Conservation (phyloP, 1,139 yeast genomes). For the Magnusiomyces fungicola region DNA sequence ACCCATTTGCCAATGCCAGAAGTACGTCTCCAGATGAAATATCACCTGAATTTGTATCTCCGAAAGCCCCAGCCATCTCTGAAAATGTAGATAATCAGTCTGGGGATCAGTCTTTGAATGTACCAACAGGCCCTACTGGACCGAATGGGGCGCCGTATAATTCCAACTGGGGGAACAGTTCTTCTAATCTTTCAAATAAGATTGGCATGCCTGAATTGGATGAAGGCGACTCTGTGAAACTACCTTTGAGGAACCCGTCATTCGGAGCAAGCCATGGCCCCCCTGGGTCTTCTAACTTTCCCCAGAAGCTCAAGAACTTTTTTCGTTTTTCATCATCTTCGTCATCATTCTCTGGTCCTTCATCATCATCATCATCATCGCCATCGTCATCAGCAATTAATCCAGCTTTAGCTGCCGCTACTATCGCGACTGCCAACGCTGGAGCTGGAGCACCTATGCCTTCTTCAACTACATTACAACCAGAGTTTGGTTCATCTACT, state of each 20-base stretch:
- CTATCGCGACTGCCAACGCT: not conserved
- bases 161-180: not conserved
- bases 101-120: not conserved
- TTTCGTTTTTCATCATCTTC: slow-evolving; percentile 24
- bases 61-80: no score
- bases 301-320: slow-evolving; percentile 27
- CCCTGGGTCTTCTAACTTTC: slow-evolving; percentile 19
- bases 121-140: no score
- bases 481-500: not conserved
- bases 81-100: not conserved
- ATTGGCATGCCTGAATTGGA: not conserved
- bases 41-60: no score
- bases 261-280: not conserved
- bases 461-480: no score
- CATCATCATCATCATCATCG: slow-evolving; percentile 6
- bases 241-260: not conserved
- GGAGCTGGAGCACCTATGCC: not conserved
- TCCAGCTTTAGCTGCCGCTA: not conserved
- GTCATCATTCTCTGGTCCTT: no score
- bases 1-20: not conserved
- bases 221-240: not conserved
- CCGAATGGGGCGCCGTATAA: not conserved
- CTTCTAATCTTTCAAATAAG: not conserved
- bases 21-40: no score
- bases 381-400: not conserved